Evolutionary conservation across 2,329 filamentous ascomycete genomes (phyloP).

Genomic region (Ophiostoma fasciatum): DNA sequence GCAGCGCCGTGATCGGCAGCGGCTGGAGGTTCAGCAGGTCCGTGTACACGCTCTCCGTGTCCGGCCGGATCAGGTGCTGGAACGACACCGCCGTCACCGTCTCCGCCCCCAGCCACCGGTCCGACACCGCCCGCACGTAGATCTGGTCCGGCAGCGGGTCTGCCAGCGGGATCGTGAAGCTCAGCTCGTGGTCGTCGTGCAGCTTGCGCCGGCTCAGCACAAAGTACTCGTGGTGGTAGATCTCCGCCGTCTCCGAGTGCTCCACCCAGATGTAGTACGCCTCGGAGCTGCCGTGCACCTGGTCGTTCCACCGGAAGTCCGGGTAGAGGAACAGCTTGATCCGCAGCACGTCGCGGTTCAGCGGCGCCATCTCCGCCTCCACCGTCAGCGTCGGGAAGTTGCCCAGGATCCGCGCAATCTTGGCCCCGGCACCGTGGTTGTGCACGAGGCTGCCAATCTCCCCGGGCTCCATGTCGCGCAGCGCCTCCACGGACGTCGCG

Average conservation of each 20-base stretch:
- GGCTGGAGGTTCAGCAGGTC: constrained; percentile 87
- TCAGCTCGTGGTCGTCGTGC: constrained; percentile 91
- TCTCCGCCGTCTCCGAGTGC: constrained; percentile 92
- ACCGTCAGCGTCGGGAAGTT: constrained; percentile 87
- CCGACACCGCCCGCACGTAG: constrained; percentile 86
- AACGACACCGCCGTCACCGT: constrained; percentile 93
- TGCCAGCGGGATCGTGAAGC: constrained; percentile 89
- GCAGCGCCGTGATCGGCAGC: constrained; percentile 69
- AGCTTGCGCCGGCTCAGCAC: constrained; percentile 82
- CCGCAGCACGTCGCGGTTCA: constrained; percentile 89
- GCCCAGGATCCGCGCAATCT: constrained; percentile 65
- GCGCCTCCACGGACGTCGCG: constrained; percentile 57
- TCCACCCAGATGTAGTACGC: constrained; percentile 99
- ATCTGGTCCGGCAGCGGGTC: constrained; percentile 92
- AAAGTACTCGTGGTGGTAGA: constrained; percentile 96
- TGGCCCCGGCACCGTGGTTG: constrained; percentile 74
- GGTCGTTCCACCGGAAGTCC: constrained; percentile 90
- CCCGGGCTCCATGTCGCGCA: constrained; percentile 83
- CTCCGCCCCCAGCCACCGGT: constrained; percentile 92
- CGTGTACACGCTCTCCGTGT: constrained; percentile 95
- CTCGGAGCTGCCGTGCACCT: constrained; percentile 83
- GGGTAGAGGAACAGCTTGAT: constrained; percentile 76
- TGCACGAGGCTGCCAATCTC: constrained; percentile 88
- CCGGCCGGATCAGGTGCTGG: constrained; percentile 90
- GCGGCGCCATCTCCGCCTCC: constrained; percentile 84